Percentiles rank a stretch among this genome's conserved stretches.
These are phyloP conservation scores for Mycena kentingensis DNA, from an alignment of 768 basidiomycete genomes.

Conservation along the genomic window DNA sequence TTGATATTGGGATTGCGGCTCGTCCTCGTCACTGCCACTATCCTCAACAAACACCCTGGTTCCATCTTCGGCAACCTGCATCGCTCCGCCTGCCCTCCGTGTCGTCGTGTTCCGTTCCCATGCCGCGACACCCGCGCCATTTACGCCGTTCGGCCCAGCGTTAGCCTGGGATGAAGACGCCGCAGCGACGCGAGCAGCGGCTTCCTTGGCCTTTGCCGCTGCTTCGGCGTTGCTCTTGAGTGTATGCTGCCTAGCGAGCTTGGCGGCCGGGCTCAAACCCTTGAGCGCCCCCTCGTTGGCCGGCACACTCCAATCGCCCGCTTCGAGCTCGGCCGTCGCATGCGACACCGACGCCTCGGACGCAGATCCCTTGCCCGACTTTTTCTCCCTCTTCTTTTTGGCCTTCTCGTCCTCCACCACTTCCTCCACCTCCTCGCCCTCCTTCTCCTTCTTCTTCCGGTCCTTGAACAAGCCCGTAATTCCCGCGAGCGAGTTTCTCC, in stretches of 20 bases:
- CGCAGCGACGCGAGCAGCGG: slow-evolving; percentile 51
- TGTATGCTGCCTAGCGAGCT: slow-evolving; percentile 88
- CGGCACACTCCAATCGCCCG: slow-evolving; percentile 64
- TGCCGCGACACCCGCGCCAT: slow-evolving; percentile 51
- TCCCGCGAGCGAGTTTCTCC: slow-evolving; percentile 85
- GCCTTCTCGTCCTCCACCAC: slow-evolving; percentile 43
- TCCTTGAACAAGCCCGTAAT: slow-evolving; percentile 96
- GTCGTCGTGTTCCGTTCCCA: slow-evolving; percentile 87
- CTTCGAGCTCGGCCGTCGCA: slow-evolving; percentile 83
- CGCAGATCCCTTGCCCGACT: slow-evolving; percentile 63
- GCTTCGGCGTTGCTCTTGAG: slow-evolving; percentile 85
- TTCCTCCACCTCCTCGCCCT: slow-evolving; percentile 47
- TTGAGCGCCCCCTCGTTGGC: slow-evolving; percentile 54
- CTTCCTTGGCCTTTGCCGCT: slow-evolving; percentile 63
- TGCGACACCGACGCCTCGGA: slow-evolving; percentile 75
- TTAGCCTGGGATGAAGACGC: slow-evolving; percentile 1
- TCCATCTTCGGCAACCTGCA: slow-evolving; percentile 65
- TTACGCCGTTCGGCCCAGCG: slow-evolving; percentile 15
- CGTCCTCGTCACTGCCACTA: slow-evolving; percentile 65
- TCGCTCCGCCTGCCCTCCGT: slow-evolving; percentile 37
- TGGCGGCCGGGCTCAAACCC: slow-evolving; percentile 87
- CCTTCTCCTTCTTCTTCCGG: slow-evolving; percentile 57
- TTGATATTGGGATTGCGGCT: slow-evolving; percentile 41
- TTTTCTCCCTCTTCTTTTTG: slow-evolving; percentile 51
- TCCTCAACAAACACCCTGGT: slow-evolving; percentile 67